Evolutionary conservation across 345 rosid genomes (phyloP), one percentile per base, ranked within the genome.

Genomic region (Barbarea vulgaris): DNA sequence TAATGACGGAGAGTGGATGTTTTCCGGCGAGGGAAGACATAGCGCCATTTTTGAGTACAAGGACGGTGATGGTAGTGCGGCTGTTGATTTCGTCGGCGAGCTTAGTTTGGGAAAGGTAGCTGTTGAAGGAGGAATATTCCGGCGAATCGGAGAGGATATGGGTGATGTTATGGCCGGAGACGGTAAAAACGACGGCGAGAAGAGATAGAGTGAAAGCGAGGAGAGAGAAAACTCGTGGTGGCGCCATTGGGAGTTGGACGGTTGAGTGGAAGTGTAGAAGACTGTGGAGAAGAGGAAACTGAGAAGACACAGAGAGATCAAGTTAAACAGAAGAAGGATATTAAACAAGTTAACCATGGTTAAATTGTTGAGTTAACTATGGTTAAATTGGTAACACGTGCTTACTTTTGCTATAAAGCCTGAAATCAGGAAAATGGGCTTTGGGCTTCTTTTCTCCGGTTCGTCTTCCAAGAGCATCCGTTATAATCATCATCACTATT

Each of bases 11-110:
- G 77, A 95, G 87, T 7, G 97, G 87, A 51, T 85, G 91, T 63
- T 81, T 85, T 27, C 68, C 83, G 12, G 89, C 82, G 60, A 95
- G 85, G 3, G 84, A 67, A 18, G 92, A 70, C 97, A 92, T 89
- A 31, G 91, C 96, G 28, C 79, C 91, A 46, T 95, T 92, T 85
- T 70, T 81, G 76, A 95, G 91, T 11, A 81, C 93, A 33, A 87
- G 88, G 63, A 88, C 84, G n/a, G 97, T 95, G 39, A 95, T 84
- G 4, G 97, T 90, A 21, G 70, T 64, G 18, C 99, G 89, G 69
- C 89, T 86, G 85, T 95, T 90, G 84, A 95, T 92, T 60, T 92
- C 97, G 73, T 90, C 97, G 77, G 84, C 90, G 10, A 95, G 89
- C 59, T 83, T 86, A 12, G 97, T 95, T 52, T 86, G 84, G 51